Base-by-base conservation (phyloP, 331 rosid species). In the Pyrus hybrid region DNA sequence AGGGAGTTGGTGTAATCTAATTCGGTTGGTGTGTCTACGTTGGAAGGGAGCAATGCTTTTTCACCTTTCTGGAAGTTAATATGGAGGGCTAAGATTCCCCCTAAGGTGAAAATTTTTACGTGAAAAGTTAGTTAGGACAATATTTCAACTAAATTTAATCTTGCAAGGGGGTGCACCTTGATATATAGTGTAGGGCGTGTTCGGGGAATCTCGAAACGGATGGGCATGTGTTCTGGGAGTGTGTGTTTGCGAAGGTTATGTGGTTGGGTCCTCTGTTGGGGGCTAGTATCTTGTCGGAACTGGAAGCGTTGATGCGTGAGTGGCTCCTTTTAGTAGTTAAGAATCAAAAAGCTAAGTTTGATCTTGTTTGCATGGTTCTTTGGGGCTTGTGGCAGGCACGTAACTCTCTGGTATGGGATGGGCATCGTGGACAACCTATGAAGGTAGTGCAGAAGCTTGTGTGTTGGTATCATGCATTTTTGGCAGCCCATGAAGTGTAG, bases 21-120 rank as follows among this genome's bases (percentile, higher is more conserved):
- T 9, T 5, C 4, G n/a, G 8, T 4, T 49, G 0, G 9, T 16
- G 4, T 0, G 0, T 2, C n/a, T 49, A 49, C 3, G 0, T 49
- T 0, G 1, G 1, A 49, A 3, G 9, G 56, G n/a, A 49, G n/a
- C 56, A 17, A 49, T 49, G n/a, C 0, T 49, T 16, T 49, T 49
- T 16, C n/a, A 49, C 56, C 56, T 49, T 1, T 16, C 1, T 49
- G 4, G 56, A 49, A 49, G 56, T 49, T 1, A 49, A 49, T 16
- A 16, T 49, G 3, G 1, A 49, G 56, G 56, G 56, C 56, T 49
- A 49, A 6, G n/a, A 49, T 49, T 17, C 9, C n/a, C 56, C 1
- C 0, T 49, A 17, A 16, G n/a, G n/a, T 49, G 56, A 49, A 41
- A 49, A 0, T 6, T 49, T 49, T 49, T 16, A 49, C 0, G 1